Base-by-base conservation (phyloP, 371 early-diverging fungal genomes). In the Lichtheimia ramosa region DNA sequence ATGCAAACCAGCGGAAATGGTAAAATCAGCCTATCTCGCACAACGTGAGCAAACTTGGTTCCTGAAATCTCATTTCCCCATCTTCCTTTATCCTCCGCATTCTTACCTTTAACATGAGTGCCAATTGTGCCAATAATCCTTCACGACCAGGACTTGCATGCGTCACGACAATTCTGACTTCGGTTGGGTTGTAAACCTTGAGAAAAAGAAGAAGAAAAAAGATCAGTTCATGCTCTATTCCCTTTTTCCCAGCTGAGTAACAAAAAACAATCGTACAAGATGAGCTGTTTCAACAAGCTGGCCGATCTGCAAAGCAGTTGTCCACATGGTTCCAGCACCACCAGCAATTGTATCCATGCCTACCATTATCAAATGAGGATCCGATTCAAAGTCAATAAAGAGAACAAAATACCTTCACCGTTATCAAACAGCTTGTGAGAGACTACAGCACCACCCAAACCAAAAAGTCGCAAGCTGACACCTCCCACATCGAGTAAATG, bases 321-420 rank as follows among this genome's bases (percentile, higher is more conserved):
- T 85, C 88, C 88, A 88, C 85, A 86, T 85, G 25, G 83, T 84
- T 40, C 86, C 88, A 12, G 75, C 65, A 16, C 88, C 88, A 27
- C 88, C 88, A 34, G 88, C 86, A 67, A 88, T 86, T 4, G 88
- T 86, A 28, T 81, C 80, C 6, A 71, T 64, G 18, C 85, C 86
- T 85, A 46, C 8, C 21, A 20, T 28, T 15, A 56, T 5, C n/a
- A 52, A 39, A 10, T 51, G 41, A 51, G 50, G 6, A 5, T 8
- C 10, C 10, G 10, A 34, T 34, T 8, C 2, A 8, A 34, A 10
- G 1, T 8, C 34, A 34, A 34, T 34, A 34, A 8, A 34, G 0
- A 34, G 10, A 8, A 34, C 10, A 34, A 34, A 34, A 66, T 71
- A 81, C 88, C 86, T 67, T 86, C 84, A 15, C 88, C 88, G 69